Conservation (phyloP, 768 basidiomycete species). For the Boletus subparvulus region DNA sequence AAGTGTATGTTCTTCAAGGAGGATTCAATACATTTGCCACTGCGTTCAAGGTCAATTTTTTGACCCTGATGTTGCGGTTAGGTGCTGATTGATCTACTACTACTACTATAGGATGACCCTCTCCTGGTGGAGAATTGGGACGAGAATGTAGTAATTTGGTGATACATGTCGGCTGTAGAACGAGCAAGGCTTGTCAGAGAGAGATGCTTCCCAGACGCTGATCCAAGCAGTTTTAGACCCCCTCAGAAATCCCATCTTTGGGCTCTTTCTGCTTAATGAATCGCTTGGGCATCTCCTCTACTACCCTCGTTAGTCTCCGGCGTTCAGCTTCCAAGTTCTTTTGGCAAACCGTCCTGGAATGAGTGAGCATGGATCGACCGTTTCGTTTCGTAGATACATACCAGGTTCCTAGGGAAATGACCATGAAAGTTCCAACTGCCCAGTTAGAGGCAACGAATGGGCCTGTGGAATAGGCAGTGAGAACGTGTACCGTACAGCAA, state of each 20-base stretch:
- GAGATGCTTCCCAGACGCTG: background rate
- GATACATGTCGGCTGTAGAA: constrained; percentile 22
- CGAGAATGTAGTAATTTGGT: constrained; percentile 53
- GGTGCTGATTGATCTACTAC: constrained; percentile 3
- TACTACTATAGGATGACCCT: constrained; percentile 52
- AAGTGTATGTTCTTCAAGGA: constrained; percentile 64
- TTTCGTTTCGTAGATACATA: constrained; percentile 35
- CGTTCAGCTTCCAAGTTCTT: constrained; percentile 54
- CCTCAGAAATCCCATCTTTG: constrained; percentile 26
- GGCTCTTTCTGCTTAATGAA: constrained; percentile 44
- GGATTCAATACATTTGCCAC: constrained; percentile 74
- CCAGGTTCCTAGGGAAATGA: constrained; percentile 71
- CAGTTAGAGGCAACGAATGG: constrained; percentile 72
- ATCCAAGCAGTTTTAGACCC: background rate
- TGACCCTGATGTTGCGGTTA: background rate
- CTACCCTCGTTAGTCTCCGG: constrained; percentile 50
- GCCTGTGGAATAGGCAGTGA: constrained; percentile 31
- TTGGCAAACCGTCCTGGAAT: constrained; percentile 62
- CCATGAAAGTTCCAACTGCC: constrained; percentile 72
- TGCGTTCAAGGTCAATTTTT: constrained; percentile 56
- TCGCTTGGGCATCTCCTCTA: constrained; percentile 61
- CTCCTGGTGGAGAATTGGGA: constrained; percentile 77
- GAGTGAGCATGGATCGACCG: constrained; percentile 8
- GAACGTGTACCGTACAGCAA: background rate
- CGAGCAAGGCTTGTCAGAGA: background rate